Conservation (phyloP, 202 grass and related monocot genomes). For the Panicum hallii region DNA sequence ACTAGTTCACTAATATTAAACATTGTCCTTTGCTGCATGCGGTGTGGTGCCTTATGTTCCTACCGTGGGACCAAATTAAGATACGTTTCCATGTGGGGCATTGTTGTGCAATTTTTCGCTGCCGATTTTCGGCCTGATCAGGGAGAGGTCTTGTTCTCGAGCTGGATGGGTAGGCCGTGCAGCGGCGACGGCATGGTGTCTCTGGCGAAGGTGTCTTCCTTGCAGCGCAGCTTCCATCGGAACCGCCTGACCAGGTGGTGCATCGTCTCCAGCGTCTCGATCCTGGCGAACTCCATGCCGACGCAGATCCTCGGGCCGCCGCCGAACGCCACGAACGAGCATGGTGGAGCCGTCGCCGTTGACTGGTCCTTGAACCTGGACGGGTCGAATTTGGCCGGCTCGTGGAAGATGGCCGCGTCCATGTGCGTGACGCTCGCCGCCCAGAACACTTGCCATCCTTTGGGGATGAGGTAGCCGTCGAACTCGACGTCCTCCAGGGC, state of each 20-base stretch:
- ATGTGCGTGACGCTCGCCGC: constrained; percentile 44
- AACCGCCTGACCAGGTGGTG: constrained; percentile 34
- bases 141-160: not conserved
- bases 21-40: not conserved
- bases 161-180: constrained; percentile 6
- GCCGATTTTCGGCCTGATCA: not conserved
- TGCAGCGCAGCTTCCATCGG: constrained; percentile 48
- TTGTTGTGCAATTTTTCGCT: not conserved
- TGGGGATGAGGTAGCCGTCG: constrained; percentile 45
- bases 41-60: not conserved
- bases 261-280: constrained; percentile 53
- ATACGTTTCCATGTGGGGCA: not conserved
- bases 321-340: constrained; percentile 46
- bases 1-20: not conserved
- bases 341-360: not conserved
- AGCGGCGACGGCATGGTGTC: constrained; percentile 53
- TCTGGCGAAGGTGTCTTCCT: constrained; percentile 34
- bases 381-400: constrained; percentile 50
- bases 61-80: not conserved
- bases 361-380: constrained; percentile 37
- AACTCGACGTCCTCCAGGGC: constrained; percentile 42
- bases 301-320: constrained; percentile 43
- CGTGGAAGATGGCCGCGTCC: constrained; percentile 47
- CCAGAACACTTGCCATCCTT: constrained; percentile 70
- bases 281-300: constrained; percentile 47